Percentiles rank a stretch among this genome's conserved stretches.
Conservation (phyloP, 768 basidiomycete genomes). For the Gyrodon lividus region DNA sequence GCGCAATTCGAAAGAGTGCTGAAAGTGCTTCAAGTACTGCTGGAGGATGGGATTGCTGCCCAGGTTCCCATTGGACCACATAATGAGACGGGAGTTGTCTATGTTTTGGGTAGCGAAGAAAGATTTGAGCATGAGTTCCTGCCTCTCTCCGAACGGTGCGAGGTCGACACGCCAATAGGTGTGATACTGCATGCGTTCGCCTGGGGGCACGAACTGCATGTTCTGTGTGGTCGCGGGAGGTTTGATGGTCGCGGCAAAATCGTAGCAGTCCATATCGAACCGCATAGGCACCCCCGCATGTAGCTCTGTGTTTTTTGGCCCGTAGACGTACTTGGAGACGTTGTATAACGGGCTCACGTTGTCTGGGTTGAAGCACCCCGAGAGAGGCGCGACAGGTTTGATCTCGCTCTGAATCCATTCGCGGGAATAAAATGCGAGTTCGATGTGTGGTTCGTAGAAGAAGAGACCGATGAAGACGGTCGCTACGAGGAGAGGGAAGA, state of each 20-base stretch:
- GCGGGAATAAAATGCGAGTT: conserved; percentile 75
- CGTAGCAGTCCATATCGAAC: conserved; percentile 87
- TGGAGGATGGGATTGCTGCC: conserved; percentile 53
- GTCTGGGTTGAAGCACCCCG: conserved; percentile 70
- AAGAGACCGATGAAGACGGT: conserved; percentile 49
- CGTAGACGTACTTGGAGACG: conserved; percentile 59
- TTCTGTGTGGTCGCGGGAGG: conserved; percentile 8
- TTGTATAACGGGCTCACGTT: conserved; percentile 69
- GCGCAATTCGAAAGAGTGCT: conserved; percentile 68
- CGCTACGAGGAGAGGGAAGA: conserved; percentile 37
- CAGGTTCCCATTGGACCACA: conserved; percentile 92
- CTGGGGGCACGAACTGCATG: conserved; percentile 19
- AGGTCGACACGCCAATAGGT: conserved; percentile 95
- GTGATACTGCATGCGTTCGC: conserved; percentile 69
- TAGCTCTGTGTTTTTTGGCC: conserved; percentile 64
- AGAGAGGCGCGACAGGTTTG: conserved; percentile 57
- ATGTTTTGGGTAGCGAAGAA: conserved; percentile 91
- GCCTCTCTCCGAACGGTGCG: conserved; percentile 73
- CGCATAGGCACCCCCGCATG: conserved; percentile 79
- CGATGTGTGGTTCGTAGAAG: conserved; percentile 82
- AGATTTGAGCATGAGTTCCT: conserved; percentile 89
- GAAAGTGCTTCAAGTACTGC: conserved; percentile 59
- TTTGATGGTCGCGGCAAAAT: conserved; percentile 84
- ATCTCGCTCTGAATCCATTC: conserved; percentile 76
- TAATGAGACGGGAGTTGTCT: conserved; percentile 57